Percentiles rank a stretch among this genome's conserved stretches.
Evolutionary conservation across 257 asterid genomes (phyloP).

Genomic region (Fraxinus anomala): DNA sequence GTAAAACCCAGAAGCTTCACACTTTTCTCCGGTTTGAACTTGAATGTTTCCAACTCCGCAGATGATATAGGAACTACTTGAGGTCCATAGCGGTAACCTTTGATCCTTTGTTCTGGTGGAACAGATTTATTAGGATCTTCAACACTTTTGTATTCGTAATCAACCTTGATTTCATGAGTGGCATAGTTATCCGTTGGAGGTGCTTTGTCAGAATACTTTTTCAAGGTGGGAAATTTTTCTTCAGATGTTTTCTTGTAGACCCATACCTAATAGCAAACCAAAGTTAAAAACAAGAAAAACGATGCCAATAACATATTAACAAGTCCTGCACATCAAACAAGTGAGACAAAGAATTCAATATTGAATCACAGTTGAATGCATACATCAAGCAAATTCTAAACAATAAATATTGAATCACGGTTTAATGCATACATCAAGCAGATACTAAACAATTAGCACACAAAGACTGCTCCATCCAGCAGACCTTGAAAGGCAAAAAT

Average conservation of each 20-base stretch:
- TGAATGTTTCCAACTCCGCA: slow-evolving; percentile 91
- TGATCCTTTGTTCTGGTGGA: slow-evolving; percentile 97
- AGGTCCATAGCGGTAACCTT: slow-evolving; percentile 92
- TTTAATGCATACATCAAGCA: neutral
- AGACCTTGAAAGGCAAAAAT: neutral
- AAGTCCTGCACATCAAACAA: neutral
- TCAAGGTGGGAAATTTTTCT: slow-evolving; percentile 89
- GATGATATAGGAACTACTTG: slow-evolving; percentile 97
- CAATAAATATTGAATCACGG: neutral
- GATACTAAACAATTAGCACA: neutral
- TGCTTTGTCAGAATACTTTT: slow-evolving; percentile 89
- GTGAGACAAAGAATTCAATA: neutral
- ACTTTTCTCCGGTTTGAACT: slow-evolving; percentile 93
- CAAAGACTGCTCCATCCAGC: neutral
- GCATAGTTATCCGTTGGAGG: slow-evolving; percentile 91
- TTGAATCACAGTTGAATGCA: neutral
- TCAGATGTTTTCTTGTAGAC: slow-evolving; percentile 92
- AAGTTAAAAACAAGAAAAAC: slow-evolving; percentile 9
- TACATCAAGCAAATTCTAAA: neutral
- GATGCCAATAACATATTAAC: neutral
- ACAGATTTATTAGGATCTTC: slow-evolving; percentile 68
- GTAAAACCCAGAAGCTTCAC: slow-evolving; percentile 94
- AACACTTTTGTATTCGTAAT: slow-evolving; percentile 65
- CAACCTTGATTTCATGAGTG: slow-evolving; percentile 85
- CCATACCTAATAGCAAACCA: slow-evolving; percentile 66